A percentile compares a stretch with the other conserved stretches of the same genome.
Evolutionary conservation across 345 rosid genomes (phyloP).

Genomic region (Trapa bicornis): DNA sequence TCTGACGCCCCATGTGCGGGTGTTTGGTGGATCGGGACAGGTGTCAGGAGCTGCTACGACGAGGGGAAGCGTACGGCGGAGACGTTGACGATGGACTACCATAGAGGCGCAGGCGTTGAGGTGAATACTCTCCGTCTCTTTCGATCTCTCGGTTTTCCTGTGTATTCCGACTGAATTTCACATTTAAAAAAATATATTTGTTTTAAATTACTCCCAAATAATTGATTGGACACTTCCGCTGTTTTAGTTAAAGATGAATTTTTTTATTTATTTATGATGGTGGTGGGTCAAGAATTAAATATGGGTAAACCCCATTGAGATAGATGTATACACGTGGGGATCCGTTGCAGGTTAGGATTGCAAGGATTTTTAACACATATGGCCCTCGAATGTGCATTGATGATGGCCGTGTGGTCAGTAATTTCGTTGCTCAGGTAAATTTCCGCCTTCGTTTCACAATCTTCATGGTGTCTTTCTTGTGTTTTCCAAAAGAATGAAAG

Average conservation of each 20-base stretch:
- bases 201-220: not conserved
- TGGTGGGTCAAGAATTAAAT: not conserved
- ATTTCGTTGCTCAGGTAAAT: constrained; percentile 89
- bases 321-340: not conserved
- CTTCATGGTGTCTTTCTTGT: no score
- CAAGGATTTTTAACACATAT: constrained; percentile 85
- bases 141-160: not conserved
- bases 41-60: constrained; percentile 97
- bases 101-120: constrained; percentile 89
- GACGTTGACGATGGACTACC: constrained; percentile 95
- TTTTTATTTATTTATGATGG: not conserved
- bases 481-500: no score
- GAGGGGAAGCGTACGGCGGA: constrained; percentile 98
- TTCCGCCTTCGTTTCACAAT: no score
- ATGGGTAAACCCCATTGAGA: not conserved
- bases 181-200: no score
- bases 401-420: constrained; percentile 97
- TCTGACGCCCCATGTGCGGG: not conserved
- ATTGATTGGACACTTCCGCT: not conserved
- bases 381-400: constrained; percentile 99
- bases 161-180: no score
- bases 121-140: constrained; percentile 14
- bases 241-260: not conserved
- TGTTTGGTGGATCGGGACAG: constrained; percentile 26
- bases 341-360: constrained; percentile 62